Conservation (phyloP, 1,284 basidiomycete species). For the Rhodofomes roseus region DNA sequence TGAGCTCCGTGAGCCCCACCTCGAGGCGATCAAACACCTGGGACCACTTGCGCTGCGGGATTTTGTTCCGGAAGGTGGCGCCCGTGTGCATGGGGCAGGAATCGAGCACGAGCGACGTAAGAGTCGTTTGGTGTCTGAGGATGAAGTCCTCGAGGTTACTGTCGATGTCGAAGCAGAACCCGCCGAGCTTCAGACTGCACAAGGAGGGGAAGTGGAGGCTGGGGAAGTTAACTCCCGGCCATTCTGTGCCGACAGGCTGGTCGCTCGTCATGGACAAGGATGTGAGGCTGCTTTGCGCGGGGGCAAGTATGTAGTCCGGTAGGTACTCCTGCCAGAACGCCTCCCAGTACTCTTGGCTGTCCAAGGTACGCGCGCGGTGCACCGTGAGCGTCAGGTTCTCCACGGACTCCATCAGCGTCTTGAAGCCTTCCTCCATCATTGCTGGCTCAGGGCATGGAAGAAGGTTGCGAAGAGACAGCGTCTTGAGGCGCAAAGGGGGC, state of each 20-base stretch:
- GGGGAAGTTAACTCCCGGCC: slow-evolving; percentile 13
- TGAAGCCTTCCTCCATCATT: slow-evolving; percentile 4
- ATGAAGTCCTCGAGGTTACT: slow-evolving; percentile 19
- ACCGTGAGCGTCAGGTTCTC: slow-evolving; percentile 12
- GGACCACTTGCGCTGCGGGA: slow-evolving; percentile 13
- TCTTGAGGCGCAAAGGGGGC: neutral
- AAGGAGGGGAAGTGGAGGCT: slow-evolving; percentile 17
- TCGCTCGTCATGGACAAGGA: slow-evolving; percentile 19
- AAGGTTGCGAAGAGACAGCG: neutral
- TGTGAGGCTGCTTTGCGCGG: slow-evolving; percentile 13
- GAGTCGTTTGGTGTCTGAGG: slow-evolving; percentile 13
- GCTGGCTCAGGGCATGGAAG: neutral
- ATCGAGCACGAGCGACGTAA: slow-evolving; percentile 16
- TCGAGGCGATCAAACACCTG: slow-evolving; percentile 14
- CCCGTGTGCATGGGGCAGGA: slow-evolving; percentile 18
- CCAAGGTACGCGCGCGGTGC: slow-evolving; percentile 11
- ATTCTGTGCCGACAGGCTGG: slow-evolving; percentile 15
- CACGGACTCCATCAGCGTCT: slow-evolving; percentile 10
- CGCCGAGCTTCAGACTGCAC: slow-evolving; percentile 11
- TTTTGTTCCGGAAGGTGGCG: neutral
- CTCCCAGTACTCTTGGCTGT: slow-evolving; percentile 13
- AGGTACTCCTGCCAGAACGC: slow-evolving; percentile 18
- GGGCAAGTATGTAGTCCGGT: slow-evolving; percentile 15
- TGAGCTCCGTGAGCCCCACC: slow-evolving; percentile 12
- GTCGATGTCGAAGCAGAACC: slow-evolving; percentile 14